Percentiles rank a stretch among this genome's conserved stretches.
phyloP scores from a whole-genome alignment of 306 rosid genomes.

The Rosa chinensis region DNA sequence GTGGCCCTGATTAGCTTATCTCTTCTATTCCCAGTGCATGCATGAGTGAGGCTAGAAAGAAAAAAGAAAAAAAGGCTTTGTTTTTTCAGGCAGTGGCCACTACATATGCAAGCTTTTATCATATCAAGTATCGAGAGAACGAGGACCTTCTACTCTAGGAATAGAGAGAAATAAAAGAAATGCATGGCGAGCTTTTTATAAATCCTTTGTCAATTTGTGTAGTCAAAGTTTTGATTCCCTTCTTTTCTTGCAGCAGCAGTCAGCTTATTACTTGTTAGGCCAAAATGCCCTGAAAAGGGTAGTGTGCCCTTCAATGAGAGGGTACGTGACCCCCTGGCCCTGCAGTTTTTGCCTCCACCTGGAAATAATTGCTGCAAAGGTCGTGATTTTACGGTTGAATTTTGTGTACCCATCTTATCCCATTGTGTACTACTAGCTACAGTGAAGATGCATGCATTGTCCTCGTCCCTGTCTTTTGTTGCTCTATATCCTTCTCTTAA shows the following conservation, averaged over 20 bases:
- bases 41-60: slow-evolving; percentile 12
- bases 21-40: slow-evolving; percentile 12
- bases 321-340: neutral
- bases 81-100: slow-evolving; percentile 35
- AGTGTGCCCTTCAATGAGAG: neutral
- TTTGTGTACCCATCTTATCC: neutral
- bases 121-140: slow-evolving; percentile 27
- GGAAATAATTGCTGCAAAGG: neutral
- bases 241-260: neutral
- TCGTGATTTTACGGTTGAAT: neutral
- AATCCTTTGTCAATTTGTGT: neutral
- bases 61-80: slow-evolving; percentile 11
- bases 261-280: neutral
- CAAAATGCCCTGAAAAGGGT: neutral
- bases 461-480: neutral
- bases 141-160: slow-evolving; percentile 33
- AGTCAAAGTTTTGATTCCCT: slow-evolving; percentile 1
- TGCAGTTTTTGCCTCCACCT: neutral
- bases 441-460: neutral
- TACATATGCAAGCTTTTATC: slow-evolving; percentile 30
- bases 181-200: neutral
- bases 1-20: slow-evolving; percentile 25
- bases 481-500: neutral
- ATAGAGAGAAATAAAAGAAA: slow-evolving; percentile 17
- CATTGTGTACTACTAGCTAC: neutral